Base-by-base conservation (phyloP, 225 moss, liverwort and hornwort species). In the Climacium dendroides region DNA sequence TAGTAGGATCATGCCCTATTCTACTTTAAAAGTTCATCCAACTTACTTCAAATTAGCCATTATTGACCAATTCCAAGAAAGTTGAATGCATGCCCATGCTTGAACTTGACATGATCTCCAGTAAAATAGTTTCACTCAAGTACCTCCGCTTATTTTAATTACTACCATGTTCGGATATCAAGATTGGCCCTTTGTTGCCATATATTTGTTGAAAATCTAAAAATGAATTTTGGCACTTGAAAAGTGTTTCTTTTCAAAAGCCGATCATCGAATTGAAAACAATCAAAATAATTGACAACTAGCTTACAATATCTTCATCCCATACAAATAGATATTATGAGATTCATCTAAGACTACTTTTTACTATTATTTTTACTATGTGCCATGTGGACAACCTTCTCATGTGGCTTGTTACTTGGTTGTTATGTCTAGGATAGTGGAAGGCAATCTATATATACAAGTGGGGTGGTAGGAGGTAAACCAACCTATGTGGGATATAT, bases 181-280 rank as follows among this genome's bases (percentile, higher is more conserved):
- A 11, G 7, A 13, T 50, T 0, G 6, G 1, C 20, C 20, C 5
- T 48, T 32, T 32, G 0, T 3, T 20, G 3, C 0, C 0, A 0
- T 19, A 32, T 50, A 32, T 74, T 32, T 32, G 32, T 19, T 10
- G 3, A 20, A 7, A 74, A 5, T 74, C 12, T 19, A 4, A 48
- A 25, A 9, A 47, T 5, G 1, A 73, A 2, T 0, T 74, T 0
- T 2, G 1, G 2, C 1, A 30, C 6, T 18, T n/a, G n/a, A n/a
- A n/a, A n/a, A n/a, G n/a, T n/a, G n/a, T n/a, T n/a, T n/a, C n/a
- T n/a, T n/a, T n/a, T n/a, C n/a, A n/a, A n/a, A n/a, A n/a, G n/a
- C n/a, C n/a, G n/a, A n/a, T n/a, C 2, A 22, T n/a, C 3, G 2
- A 66, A n/a, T n/a, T 37, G 1, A 11, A 35, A 11, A 65, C 5